These are phyloP conservation scores for Eudorina sp. DNA, from an alignment of 139 green algal genomes.

Conservation along the genomic window DNA sequence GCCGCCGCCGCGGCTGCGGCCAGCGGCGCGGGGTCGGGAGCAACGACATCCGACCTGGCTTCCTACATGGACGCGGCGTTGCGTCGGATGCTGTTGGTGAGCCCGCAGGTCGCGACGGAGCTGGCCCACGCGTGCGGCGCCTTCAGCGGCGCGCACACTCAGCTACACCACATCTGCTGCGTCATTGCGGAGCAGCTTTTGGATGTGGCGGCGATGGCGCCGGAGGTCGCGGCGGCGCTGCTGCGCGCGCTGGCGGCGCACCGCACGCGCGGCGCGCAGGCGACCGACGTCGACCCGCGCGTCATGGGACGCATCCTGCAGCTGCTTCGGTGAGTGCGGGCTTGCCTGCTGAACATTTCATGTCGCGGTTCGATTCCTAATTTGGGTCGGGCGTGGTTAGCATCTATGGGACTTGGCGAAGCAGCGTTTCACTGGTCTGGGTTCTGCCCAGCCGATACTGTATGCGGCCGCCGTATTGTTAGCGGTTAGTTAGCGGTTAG, in stretches of 20 bases:
- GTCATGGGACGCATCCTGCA: conserved; percentile 48
- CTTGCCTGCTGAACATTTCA: too few species aligned
- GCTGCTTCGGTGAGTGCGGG: conserved; percentile 31
- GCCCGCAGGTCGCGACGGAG: conserved; percentile 25
- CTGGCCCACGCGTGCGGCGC: conserved; percentile 33
- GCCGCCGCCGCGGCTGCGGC: background rate
- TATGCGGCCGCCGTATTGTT: too few species aligned
- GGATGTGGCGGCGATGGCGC: conserved; percentile 40
- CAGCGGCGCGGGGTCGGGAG: background rate
- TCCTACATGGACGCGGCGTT: conserved; percentile 24
- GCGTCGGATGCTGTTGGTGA: conserved; percentile 43
- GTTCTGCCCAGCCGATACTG: too few species aligned
- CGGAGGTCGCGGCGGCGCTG: conserved; percentile 45
- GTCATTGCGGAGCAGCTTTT: conserved; percentile 50
- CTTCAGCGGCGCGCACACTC: conserved; percentile 36
- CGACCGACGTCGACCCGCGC: conserved; percentile 46
- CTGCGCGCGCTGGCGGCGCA: conserved; percentile 36
- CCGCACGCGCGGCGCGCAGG: conserved; percentile 33
- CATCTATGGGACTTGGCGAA: too few species aligned
- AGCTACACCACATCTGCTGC: conserved; percentile 45
- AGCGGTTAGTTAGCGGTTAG: too few species aligned
- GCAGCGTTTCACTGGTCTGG: too few species aligned
- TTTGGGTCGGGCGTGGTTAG: too few species aligned
- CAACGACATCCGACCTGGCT: background rate
- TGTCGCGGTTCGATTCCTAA: too few species aligned